Evolutionary conservation across 768 basidiomycete genomes (phyloP).

Genomic region (Mrakia gelida): DNA sequence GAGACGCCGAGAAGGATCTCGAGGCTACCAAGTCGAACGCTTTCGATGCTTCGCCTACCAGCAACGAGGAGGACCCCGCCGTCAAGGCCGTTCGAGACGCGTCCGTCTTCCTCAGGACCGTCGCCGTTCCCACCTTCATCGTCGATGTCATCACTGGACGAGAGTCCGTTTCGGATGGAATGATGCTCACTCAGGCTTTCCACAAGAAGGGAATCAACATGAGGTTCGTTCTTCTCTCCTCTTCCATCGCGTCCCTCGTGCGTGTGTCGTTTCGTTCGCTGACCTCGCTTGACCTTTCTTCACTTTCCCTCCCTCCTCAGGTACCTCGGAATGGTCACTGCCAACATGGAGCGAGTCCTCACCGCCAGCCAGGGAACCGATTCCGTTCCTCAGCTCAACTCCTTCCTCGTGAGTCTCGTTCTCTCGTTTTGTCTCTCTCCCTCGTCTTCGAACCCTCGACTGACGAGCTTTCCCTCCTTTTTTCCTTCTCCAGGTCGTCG

Average conservation of each 20-base stretch:
- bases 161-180: conserved; percentile 44
- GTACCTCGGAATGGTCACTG: conserved; percentile 47
- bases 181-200: conserved; percentile 43
- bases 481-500: conserved; percentile 34
- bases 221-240: conserved; percentile 33
- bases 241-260: not conserved
- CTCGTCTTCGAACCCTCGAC: not conserved
- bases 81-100: conserved; percentile 49
- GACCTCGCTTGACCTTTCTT: not conserved
- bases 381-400: conserved; percentile 37
- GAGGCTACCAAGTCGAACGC: conserved; percentile 13
- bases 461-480: not conserved
- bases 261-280: not conserved
- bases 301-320: not conserved
- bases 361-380: conserved; percentile 37
- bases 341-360: conserved; percentile 41
- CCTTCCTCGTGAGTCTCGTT: conserved; percentile 32
- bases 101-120: conserved; percentile 45
- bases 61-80: conserved; percentile 45
- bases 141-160: conserved; percentile 43
- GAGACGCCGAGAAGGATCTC: conserved; percentile 23
- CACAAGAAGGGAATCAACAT: conserved; percentile 51
- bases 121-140: conserved; percentile 44
- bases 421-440: not conserved
- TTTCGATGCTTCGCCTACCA: conserved; percentile 37